Percentiles rank a stretch among this genome's conserved stretches.
Conservation (phyloP, 2,329 filamentous ascomycete species). For the Penicillium thymicola region DNA sequence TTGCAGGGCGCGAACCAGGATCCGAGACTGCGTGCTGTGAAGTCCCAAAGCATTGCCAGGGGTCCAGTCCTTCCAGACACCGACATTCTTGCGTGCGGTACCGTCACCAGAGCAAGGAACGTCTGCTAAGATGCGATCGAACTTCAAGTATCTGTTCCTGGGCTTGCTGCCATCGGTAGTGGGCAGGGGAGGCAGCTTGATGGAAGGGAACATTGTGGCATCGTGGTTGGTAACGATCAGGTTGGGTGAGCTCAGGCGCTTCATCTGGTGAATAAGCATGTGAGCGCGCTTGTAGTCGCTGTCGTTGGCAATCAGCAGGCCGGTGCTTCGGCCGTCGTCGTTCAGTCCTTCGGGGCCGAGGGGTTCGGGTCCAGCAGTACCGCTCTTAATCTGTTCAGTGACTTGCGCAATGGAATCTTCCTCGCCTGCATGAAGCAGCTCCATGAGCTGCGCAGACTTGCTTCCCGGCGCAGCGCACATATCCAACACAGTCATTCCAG, state of each 20-base stretch:
- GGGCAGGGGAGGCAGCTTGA: constrained; percentile 68
- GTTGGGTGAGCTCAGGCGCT: constrained; percentile 93
- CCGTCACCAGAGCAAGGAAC: constrained; percentile 97
- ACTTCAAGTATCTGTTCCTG: constrained; percentile 77
- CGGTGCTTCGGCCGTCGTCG: constrained; percentile 85
- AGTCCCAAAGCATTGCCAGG: constrained; percentile 83
- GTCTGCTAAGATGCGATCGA: constrained; percentile 92
- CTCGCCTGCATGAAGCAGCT: constrained; percentile 90
- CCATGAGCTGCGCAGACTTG: constrained; percentile 92
- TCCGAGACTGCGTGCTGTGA: constrained; percentile 81
- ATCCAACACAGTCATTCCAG: constrained; percentile 90
- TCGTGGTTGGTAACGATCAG: constrained; percentile 97
- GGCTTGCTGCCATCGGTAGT: constrained; percentile 53
- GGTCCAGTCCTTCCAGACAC: constrained; percentile 93
- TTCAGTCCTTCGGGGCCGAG: constrained; percentile 52
- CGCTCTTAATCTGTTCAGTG: constrained; percentile 60
- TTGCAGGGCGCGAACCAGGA: constrained; percentile 86
- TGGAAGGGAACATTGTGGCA: constrained; percentile 89
- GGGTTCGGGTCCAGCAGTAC: constrained; percentile 54
- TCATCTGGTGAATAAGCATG: constrained; percentile 96
- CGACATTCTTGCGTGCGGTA: constrained; percentile 86
- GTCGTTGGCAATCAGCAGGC: constrained; percentile 91
- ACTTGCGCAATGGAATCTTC: constrained; percentile 77
- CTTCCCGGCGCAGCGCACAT: constrained; percentile 96
- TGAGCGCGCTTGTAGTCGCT: constrained; percentile 95